Percentiles rank a stretch among this genome's conserved stretches.
phyloP scores from a whole-genome alignment of 2,329 filamentous ascomycete species.

The Ascochyta viciae-villosae region DNA sequence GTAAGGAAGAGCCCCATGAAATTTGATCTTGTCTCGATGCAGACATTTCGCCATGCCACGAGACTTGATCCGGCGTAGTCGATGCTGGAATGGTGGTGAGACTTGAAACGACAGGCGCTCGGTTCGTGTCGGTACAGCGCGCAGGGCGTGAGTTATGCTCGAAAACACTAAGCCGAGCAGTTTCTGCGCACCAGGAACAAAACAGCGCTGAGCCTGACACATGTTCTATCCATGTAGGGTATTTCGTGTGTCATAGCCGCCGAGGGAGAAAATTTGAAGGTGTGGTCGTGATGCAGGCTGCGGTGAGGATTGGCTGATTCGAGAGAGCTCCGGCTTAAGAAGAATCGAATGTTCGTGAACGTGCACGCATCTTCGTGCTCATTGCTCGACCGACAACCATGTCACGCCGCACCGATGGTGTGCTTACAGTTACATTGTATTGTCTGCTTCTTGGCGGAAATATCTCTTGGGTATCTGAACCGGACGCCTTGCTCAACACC shows the following conservation, averaged over 20 bases:
- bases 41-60: conserved; percentile 17
- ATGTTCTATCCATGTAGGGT: conserved; percentile 27
- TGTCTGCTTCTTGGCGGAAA: not conserved
- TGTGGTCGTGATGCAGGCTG: conserved; percentile 20
- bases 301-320: conserved; percentile 21
- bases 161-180: conserved; percentile 7
- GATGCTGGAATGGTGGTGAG: conserved; percentile 11
- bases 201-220: conserved; percentile 26
- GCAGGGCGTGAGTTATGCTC: not conserved
- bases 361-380: conserved; percentile 11
- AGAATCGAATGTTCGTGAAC: conserved; percentile 16
- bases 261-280: conserved; percentile 12
- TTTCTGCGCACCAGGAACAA: conserved; percentile 15
- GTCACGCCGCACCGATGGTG: not conserved
- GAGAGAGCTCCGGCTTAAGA: conserved; percentile 20
- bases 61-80: conserved; percentile 4
- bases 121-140: conserved; percentile 6
- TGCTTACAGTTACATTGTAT: not conserved
- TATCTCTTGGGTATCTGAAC: not conserved
- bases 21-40: not conserved
- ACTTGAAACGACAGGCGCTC: conserved; percentile 5
- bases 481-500: not conserved
- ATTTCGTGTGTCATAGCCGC: conserved; percentile 35
- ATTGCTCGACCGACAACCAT: not conserved
- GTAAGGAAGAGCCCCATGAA: conserved; percentile 10